Evolutionary conservation across 495 filamentous ascomycete genomes (phyloP), one percentile per base, ranked within the genome.

Genomic region (Aspergillus bertholletiae): DNA sequence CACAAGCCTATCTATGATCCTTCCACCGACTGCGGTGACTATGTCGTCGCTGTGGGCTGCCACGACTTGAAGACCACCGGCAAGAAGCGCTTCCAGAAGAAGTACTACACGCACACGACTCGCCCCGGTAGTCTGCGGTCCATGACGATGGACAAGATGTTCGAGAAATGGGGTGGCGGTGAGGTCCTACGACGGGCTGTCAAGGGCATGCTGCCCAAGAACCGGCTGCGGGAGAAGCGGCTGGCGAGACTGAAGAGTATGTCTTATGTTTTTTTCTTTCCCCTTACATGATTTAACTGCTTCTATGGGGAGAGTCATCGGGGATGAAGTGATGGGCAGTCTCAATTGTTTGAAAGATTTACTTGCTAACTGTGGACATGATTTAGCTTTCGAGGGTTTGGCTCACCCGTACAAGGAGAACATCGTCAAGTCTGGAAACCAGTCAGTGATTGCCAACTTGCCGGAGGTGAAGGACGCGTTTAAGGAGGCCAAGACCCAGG

Each of bases 1-100:
- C 87, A 97, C 81, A 99, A 99, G 74, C 94, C 94, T 13, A 97
- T 96, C 75, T 98, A 85, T 74, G 89, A 97, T 71, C 95, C 90
- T 18, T 83, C 87, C 55, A 96, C 94, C 51, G 94, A 98, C 80
- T 97, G 95, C 81, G 94, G 94, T 54, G 94, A 98, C 84, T 98
- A 98, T 71, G 93, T 98, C 5, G 94, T 98, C 0, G 93, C 92
- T 6, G 88, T 87, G 27, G 85, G 88, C 63, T 98, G 94, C 79
- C 82, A 86, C 49, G 85, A 90, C 54, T 80, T 98, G 34, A 85
- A 88, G 74, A 88, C 84, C 18, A 97, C 95, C 28, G 94, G 94
- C 59, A 88, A 88, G 73, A 98, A 98, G 79, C 85, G 84, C 61
- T 83, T 81, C 67, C 89, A 96, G 77, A 98, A 98, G 81, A 84